Conservation (phyloP, 306 rosid genomes). For the Glycyrrhiza uralensis region DNA sequence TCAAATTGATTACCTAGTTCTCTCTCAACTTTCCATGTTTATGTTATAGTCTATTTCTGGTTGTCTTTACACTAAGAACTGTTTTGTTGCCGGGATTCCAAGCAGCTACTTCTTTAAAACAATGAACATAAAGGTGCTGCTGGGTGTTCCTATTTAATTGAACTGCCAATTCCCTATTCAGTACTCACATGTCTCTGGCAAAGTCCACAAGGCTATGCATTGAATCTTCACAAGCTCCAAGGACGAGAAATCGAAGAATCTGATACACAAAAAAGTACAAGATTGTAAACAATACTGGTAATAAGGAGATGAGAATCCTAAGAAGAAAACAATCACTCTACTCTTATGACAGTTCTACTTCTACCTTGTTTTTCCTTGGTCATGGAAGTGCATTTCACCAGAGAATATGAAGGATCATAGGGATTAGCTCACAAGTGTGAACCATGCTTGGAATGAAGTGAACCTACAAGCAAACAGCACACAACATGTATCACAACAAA, state of each 20-base stretch:
- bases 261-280: background rate
- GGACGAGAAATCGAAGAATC: slow-evolving; percentile 15
- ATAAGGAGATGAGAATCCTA: slow-evolving; percentile 16
- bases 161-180: background rate
- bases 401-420: background rate
- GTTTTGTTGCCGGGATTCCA: background rate
- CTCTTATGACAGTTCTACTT: background rate
- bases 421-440: background rate
- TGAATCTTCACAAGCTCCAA: slow-evolving; percentile 21
- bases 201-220: background rate
- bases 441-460: slow-evolving; percentile 16
- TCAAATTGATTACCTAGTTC: background rate
- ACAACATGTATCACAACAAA: background rate
- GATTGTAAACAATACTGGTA: background rate
- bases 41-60: background rate
- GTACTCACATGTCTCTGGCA: background rate
- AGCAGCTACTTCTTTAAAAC: background rate
- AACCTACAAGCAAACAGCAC: slow-evolving; percentile 19
- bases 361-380: background rate
- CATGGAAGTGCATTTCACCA: slow-evolving; percentile 22
- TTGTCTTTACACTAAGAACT: background rate
- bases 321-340: background rate
- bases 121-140: background rate
- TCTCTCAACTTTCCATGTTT: background rate
- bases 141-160: background rate